These are phyloP conservation scores for Zoysia japonica DNA, from an alignment of 176 grass and related monocot genomes.

Conservation along the genomic window DNA sequence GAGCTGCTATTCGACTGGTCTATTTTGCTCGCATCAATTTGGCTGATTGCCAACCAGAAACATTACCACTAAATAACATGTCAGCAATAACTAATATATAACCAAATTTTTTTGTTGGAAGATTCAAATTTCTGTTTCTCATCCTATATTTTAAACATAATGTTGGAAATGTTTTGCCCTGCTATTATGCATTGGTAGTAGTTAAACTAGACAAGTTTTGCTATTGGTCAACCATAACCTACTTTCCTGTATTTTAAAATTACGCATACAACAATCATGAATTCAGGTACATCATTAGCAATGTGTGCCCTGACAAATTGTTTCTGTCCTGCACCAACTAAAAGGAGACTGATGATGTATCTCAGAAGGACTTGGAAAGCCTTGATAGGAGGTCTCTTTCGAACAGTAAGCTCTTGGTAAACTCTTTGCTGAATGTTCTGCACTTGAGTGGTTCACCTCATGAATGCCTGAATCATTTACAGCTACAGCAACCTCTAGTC, in stretches of 20 bases:
- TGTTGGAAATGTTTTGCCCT: not conserved
- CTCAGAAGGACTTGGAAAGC: conserved; percentile 69
- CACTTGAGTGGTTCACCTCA: not conserved
- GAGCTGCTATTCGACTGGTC: not conserved
- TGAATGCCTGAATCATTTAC: conserved; percentile 22
- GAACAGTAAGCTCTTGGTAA: conserved; percentile 53
- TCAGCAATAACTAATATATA: not conserved
- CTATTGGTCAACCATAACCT: not conserved
- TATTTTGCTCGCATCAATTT: not conserved
- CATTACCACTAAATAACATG: not conserved
- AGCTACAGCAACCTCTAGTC: conserved; percentile 34
- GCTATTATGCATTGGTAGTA: not conserved
- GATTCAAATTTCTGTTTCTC: not conserved
- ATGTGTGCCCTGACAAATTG: conserved; percentile 3
- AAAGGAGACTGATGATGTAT: conserved; percentile 53
- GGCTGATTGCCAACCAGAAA: not conserved
- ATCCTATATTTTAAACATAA: not conserved
- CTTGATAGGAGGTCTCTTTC: conserved; percentile 54
- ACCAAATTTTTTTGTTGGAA: not conserved
- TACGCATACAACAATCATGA: not conserved
- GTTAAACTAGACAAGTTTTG: not conserved
- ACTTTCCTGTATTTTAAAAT: not conserved
- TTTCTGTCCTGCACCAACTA: conserved; percentile 13
- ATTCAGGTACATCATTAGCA: not conserved
- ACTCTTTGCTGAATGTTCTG: conserved; percentile 6